A percentile compares a stretch with the other conserved stretches of the same genome.
These are phyloP conservation scores for Vanderwaltozyma verrucispora DNA, from an alignment of 805 yeast species.

Conservation along the genomic window DNA sequence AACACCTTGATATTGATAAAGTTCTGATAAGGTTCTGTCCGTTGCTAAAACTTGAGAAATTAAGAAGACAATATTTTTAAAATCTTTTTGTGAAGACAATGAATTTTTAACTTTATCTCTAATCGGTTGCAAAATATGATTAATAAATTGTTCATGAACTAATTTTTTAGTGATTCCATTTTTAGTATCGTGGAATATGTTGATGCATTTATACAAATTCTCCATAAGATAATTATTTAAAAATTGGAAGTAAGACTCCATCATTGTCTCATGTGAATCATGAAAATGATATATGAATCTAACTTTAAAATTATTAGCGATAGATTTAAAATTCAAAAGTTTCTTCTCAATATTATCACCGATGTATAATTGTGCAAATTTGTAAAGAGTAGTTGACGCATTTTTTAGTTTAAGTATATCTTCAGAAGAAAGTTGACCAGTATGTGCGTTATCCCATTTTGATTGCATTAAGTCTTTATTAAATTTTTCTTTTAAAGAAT, in stretches of 20 bases:
- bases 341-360: slow-evolving; percentile 1
- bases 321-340: slow-evolving; percentile 38
- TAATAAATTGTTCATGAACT: slow-evolving; percentile 33
- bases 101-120: slow-evolving; percentile 32
- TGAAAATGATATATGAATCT: slow-evolving; percentile 50
- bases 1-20: slow-evolving; percentile 34
- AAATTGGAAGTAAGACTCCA: slow-evolving; percentile 42
- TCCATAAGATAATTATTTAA: slow-evolving; percentile 36
- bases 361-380: slow-evolving; percentile 11
- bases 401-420: slow-evolving; percentile 9
- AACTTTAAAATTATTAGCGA: slow-evolving; percentile 36
- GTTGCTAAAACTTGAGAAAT: slow-evolving; percentile 33
- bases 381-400: slow-evolving; percentile 14
- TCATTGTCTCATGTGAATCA: slow-evolving; percentile 32
- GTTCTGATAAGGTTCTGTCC: slow-evolving; percentile 29
- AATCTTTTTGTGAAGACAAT: slow-evolving; percentile 30
- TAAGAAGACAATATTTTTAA: slow-evolving; percentile 29
- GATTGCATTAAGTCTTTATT: slow-evolving; percentile 14
- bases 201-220: slow-evolving; percentile 33
- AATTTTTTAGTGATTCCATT: slow-evolving; percentile 19
- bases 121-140: slow-evolving; percentile 33
- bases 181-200: slow-evolving; percentile 30
- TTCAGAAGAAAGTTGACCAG: slow-evolving; percentile 9
- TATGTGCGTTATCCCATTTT: slow-evolving; percentile 24
- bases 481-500: slow-evolving; percentile 6